phyloP scores from a whole-genome alignment of 1,139 yeast genomes.

The Chernovozyma aurita region DNA sequence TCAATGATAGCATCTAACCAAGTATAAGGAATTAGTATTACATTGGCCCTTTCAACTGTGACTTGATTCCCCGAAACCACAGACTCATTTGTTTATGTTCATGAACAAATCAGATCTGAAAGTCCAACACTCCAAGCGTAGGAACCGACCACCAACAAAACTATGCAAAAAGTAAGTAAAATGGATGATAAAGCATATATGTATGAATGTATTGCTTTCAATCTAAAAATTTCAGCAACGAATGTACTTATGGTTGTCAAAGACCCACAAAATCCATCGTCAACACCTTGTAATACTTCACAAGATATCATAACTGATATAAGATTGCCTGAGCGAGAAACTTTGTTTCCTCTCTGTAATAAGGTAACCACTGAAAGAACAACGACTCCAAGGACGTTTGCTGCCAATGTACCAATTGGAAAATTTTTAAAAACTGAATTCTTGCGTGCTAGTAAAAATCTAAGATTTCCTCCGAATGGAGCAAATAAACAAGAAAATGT shows the following conservation, averaged over 20 bases:
- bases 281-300: constrained; percentile 53
- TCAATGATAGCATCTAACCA: no score
- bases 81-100: no score
- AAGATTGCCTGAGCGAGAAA: constrained; percentile 3
- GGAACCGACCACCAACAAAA: constrained; percentile 49
- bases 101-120: no score
- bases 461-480: constrained; percentile 59
- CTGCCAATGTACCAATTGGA: constrained; percentile 73
- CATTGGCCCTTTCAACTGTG: no score
- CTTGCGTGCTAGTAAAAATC: constrained; percentile 52
- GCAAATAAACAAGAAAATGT: constrained; percentile 54
- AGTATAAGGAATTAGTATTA: no score
- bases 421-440: constrained; percentile 42
- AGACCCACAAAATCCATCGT: constrained; percentile 73
- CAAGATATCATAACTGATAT: constrained; percentile 29
- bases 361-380: constrained; percentile 54
- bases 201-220: constrained; percentile 30
- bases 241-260: constrained; percentile 78
- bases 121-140: constrained; percentile 49
- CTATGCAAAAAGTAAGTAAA: constrained; percentile 30
- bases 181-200: constrained; percentile 38
- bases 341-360: constrained; percentile 41
- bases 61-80: no score
- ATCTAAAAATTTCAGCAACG: constrained; percentile 54
- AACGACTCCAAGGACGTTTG: constrained; percentile 57